Evolutionary conservation across 805 yeast species (phyloP), one percentile per base, ranked within the genome.

Genomic region (Teunomyces aglyptinius): DNA sequence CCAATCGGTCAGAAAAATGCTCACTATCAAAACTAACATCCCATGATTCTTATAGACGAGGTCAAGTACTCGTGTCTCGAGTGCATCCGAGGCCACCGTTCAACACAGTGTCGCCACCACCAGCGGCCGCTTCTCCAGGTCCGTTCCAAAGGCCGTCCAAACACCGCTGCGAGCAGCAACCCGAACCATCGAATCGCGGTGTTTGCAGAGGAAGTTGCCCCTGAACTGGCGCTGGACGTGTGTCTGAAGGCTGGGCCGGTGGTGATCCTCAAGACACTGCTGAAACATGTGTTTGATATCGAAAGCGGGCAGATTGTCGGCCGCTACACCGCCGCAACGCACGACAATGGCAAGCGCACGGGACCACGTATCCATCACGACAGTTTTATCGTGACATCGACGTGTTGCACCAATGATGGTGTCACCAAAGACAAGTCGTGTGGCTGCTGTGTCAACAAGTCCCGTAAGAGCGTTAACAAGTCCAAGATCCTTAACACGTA

Each of bases 41-140:
- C n/a, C 29, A 89, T 89, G 96, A 86, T 89, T 44, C 67, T 87
- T 44, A 86, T 85, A 56, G 86, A 86, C 52, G 86, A 86, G 24
- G 85, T 80, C 55, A 86, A 90, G 57, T 86, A 86, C 61, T 87
- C 96, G 3, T 89, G 97, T 65, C 79, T 80, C 45, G 85, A 84
- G 58, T 92, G 99, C 60, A 89, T 94, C 19, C 73, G 97, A 38
- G 98, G 98, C 13, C 99, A 92, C 60, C 70, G 99, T 34, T 87
- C 97, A 1, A 82, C 92, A 1, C 81, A 85, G 46, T 92, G 99
- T 64, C 80, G 80, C 45, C 99, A 92, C 65, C 80, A 86, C 26
- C 73, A 78, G 44, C 75, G 97, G 40, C 89, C 94, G 19, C 71
- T 92, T 34, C 83, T 91, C 10, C 88, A 89, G 57, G 97, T 92